Percentiles rank a stretch among this genome's conserved stretches.
phyloP scores from a whole-genome alignment of 2,329 filamentous ascomycete genomes.

The Tolypocladium sp. region DNA sequence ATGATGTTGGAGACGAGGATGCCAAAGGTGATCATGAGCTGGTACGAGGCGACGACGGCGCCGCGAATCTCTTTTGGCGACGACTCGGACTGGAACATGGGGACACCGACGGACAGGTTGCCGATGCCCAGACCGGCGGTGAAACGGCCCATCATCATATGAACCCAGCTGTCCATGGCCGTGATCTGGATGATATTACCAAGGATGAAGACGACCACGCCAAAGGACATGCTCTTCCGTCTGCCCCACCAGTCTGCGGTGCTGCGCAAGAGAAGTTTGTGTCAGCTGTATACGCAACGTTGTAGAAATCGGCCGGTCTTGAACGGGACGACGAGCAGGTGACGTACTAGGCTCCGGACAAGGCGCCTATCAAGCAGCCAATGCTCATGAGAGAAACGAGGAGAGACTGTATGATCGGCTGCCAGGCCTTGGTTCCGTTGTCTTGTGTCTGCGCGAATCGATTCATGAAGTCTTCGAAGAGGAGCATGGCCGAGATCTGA shows the following conservation, averaged over 20 bases:
- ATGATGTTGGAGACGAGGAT: slow-evolving; percentile 50
- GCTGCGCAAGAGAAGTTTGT: slow-evolving; percentile 10
- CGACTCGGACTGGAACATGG: slow-evolving; percentile 59
- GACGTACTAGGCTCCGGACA: slow-evolving; percentile 37
- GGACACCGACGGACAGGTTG: slow-evolving; percentile 54
- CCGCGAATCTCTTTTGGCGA: slow-evolving; percentile 54
- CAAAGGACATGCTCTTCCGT: slow-evolving; percentile 42
- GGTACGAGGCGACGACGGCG: slow-evolving; percentile 59
- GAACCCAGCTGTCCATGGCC: slow-evolving; percentile 49
- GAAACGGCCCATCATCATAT: slow-evolving; percentile 57
- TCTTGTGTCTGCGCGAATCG: slow-evolving; percentile 41
- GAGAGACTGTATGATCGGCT: slow-evolving; percentile 35
- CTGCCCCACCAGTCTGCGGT: slow-evolving; percentile 50
- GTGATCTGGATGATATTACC: slow-evolving; percentile 61
- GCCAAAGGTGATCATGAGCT: slow-evolving; percentile 64
- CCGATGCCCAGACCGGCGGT: slow-evolving; percentile 60
- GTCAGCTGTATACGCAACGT: not conserved
- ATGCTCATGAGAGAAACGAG: slow-evolving; percentile 49
- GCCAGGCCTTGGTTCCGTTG: slow-evolving; percentile 28
- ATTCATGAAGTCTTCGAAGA: slow-evolving; percentile 43
- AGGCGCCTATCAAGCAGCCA: slow-evolving; percentile 44
- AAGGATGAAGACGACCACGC: slow-evolving; percentile 48
- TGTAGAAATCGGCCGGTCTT: not conserved
- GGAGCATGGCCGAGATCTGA: slow-evolving; percentile 43
- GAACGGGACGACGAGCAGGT: no score